Evolutionary conservation across 495 filamentous ascomycete species (phyloP).

Genomic region (Neurospora pannonica): DNA sequence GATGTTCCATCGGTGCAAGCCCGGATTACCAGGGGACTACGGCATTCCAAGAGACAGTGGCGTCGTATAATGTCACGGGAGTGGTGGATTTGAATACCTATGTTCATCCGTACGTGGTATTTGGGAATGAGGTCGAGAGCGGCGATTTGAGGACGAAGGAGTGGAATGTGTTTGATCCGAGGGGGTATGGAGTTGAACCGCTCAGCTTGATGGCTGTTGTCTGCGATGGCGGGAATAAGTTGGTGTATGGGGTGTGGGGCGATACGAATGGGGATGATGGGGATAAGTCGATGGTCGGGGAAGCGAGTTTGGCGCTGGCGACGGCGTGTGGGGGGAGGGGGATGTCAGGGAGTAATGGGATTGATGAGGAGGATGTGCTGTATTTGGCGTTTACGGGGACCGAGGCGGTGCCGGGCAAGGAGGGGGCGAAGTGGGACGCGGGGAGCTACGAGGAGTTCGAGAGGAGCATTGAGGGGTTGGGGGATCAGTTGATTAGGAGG

Average conservation of each 20-base stretch:
- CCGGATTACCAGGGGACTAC: constrained; percentile 44
- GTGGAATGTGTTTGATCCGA: constrained; percentile 41
- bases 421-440: constrained; percentile 42
- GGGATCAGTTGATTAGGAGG: constrained; percentile 28
- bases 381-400: constrained; percentile 46
- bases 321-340: constrained; percentile 41
- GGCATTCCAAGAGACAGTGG: constrained; percentile 41
- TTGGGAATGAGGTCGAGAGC: constrained; percentile 44
- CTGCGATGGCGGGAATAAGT: constrained; percentile 39
- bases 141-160: neutral
- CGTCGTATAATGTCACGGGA: constrained; percentile 21
- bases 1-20: constrained; percentile 33
- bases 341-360: constrained; percentile 41
- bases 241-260: constrained; percentile 59
- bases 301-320: constrained; percentile 49
- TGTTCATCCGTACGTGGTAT: constrained; percentile 56
- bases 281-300: constrained; percentile 38
- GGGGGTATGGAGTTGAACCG: constrained; percentile 41
- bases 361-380: constrained; percentile 40
- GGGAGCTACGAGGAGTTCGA: constrained; percentile 34
- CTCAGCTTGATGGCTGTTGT: constrained; percentile 57
- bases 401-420: constrained; percentile 37
- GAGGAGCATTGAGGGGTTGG: constrained; percentile 36
- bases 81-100: constrained; percentile 51
- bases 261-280: constrained; percentile 50